Conservation (phyloP, 176 grass and related monocot species). For the maize (Zea mays) region Zm-B73-REFERENCE-NAM-5.0 NC_050097.1:191332001-191332500, state of each 20-base stretch:
- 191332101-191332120: constrained; percentile 37
- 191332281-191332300: constrained; percentile 17
- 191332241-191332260: background rate
- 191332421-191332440: constrained; percentile 42
- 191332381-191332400: background rate
- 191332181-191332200: constrained; percentile 38
- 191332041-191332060: background rate
- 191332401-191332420: background rate
- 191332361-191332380: constrained; percentile 11
- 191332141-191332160: constrained; percentile 4
- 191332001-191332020: background rate
- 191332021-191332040: background rate
- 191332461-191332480: constrained; percentile 44
- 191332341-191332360: background rate
- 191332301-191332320: background rate
- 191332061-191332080: background rate
- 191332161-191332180: constrained; percentile 46
- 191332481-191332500: background rate
- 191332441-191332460: constrained; percentile 28
- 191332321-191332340: constrained; percentile 12
- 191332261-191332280: background rate
- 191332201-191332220: background rate
- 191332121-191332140: background rate
- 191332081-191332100: constrained; percentile 29
- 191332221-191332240: background rate